Percentiles rank a stretch among this genome's conserved stretches.
Evolutionary conservation across 2,329 filamentous ascomycete genomes (phyloP).

Genomic region (Exophiala phaeomuriformis): DNA sequence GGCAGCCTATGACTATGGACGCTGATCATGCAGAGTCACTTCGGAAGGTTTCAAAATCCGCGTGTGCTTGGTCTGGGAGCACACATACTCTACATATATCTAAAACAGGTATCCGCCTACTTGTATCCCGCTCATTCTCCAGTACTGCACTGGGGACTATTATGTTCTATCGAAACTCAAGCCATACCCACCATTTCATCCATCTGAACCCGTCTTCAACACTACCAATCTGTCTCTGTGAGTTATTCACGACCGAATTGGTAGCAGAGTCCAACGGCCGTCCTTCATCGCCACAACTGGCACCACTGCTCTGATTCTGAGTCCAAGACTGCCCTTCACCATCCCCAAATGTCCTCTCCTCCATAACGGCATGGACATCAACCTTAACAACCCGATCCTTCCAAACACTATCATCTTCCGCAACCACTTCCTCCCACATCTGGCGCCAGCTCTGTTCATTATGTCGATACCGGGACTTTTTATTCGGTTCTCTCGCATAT

Average conservation of each 20-base stretch:
- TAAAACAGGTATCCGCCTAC: no score
- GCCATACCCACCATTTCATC: slow-evolving; percentile 25
- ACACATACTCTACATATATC: no score
- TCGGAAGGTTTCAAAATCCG: no score
- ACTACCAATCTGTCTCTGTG: slow-evolving; percentile 4
- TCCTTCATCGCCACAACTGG: neutral
- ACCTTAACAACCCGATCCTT: slow-evolving; percentile 24
- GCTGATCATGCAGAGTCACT: no score
- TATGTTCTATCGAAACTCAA: slow-evolving; percentile 18
- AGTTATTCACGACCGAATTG: neutral
- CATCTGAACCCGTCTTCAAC: slow-evolving; percentile 19
- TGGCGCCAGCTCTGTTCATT: slow-evolving; percentile 45
- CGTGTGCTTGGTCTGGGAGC: no score
- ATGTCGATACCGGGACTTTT: slow-evolving; percentile 23
- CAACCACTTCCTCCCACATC: slow-evolving; percentile 50
- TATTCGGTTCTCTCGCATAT: slow-evolving; percentile 11
- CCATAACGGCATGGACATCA: slow-evolving; percentile 18
- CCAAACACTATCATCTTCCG: slow-evolving; percentile 22
- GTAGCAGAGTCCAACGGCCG: neutral
- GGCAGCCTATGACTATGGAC: no score
- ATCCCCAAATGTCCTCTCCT: neutral
- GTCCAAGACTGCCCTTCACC: neutral
- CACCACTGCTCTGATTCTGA: neutral
- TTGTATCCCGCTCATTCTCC: neutral
- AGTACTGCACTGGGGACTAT: no score